These are phyloP conservation scores for Ophiostoma fasciatum DNA, from an alignment of 2,329 filamentous ascomycete genomes.

Conservation along the genomic window DNA sequence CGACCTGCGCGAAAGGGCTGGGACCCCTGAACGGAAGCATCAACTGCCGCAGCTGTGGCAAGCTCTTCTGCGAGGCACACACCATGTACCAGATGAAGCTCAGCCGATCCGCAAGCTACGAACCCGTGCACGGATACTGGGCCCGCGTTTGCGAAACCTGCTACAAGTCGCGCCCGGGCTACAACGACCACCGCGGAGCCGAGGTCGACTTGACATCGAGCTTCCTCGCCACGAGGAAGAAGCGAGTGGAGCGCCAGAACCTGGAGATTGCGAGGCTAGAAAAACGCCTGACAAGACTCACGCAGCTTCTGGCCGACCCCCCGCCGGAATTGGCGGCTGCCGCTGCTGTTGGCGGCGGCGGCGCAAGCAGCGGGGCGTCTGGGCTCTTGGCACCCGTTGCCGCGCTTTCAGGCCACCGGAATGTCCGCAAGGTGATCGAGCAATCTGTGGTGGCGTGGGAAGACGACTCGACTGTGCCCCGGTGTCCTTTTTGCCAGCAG, in stretches of 20 bases:
- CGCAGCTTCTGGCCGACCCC: slow-evolving; percentile 63
- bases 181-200: slow-evolving; percentile 72
- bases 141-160: slow-evolving; percentile 97
- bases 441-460: slow-evolving; percentile 93
- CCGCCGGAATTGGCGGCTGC: slow-evolving; percentile 21
- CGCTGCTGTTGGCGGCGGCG: slow-evolving; percentile 6
- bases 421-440: slow-evolving; percentile 65
- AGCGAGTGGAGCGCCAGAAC: slow-evolving; percentile 68
- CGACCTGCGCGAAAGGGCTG: slow-evolving; percentile 65
- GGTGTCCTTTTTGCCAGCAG: slow-evolving; percentile 90
- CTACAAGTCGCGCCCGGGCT: slow-evolving; percentile 90
- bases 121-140: slow-evolving; percentile 83
- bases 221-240: slow-evolving; percentile 58
- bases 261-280: slow-evolving; percentile 82
- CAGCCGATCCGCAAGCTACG: slow-evolving; percentile 74
- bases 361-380: no score
- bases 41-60: slow-evolving; percentile 87
- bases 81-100: slow-evolving; percentile 99
- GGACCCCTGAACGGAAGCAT: slow-evolving; percentile 70
- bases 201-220: slow-evolving; percentile 55
- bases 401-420: slow-evolving; percentile 51
- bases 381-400: slow-evolving; percentile 45
- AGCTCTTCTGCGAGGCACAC: slow-evolving; percentile 90
- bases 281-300: slow-evolving; percentile 81
- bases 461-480: slow-evolving; percentile 64